Evolutionary conservation across 768 basidiomycete species (phyloP).

Genomic region (Arthromyces matolae): DNA sequence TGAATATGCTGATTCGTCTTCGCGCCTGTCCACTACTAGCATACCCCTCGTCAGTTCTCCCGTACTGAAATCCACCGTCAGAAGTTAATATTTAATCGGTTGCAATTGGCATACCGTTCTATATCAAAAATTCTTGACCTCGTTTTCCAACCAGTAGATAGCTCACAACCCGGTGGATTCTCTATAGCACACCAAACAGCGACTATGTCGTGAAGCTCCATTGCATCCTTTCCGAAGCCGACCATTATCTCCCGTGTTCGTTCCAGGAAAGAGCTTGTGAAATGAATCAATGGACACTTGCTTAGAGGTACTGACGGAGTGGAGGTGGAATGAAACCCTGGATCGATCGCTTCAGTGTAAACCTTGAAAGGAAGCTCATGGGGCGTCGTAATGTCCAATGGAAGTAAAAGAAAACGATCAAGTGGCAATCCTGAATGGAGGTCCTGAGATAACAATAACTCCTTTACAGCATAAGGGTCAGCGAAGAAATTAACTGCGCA

Average conservation of each 20-base stretch:
- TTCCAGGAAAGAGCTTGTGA: slow-evolving; percentile 78
- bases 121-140: slow-evolving; percentile 56
- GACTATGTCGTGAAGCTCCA: slow-evolving; percentile 90
- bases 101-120: slow-evolving; percentile 61
- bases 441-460: slow-evolving; percentile 48
- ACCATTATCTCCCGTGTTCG: slow-evolving; percentile 73
- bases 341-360: slow-evolving; percentile 59
- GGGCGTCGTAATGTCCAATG: slow-evolving; percentile 78
- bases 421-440: slow-evolving; percentile 49
- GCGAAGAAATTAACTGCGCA: slow-evolving; percentile 77
- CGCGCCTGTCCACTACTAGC: slow-evolving; percentile 79
- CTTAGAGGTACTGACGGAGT: slow-evolving; percentile 41
- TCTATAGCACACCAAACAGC: slow-evolving; percentile 85
- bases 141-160: slow-evolving; percentile 55
- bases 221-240: slow-evolving; percentile 74
- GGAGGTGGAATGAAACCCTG: slow-evolving; percentile 47
- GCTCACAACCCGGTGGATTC: slow-evolving; percentile 47
- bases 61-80: slow-evolving; percentile 31
- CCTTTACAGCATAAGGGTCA: slow-evolving; percentile 79
- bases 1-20: slow-evolving; percentile 59
- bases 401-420: slow-evolving; percentile 64
- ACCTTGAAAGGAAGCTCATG: slow-evolving; percentile 74
- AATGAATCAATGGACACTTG: slow-evolving; percentile 66
- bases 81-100: no score
- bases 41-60: slow-evolving; percentile 86